Evolutionary conservation across 305 asterid genomes (phyloP).

Genomic region (Solanum hybrid): DNA sequence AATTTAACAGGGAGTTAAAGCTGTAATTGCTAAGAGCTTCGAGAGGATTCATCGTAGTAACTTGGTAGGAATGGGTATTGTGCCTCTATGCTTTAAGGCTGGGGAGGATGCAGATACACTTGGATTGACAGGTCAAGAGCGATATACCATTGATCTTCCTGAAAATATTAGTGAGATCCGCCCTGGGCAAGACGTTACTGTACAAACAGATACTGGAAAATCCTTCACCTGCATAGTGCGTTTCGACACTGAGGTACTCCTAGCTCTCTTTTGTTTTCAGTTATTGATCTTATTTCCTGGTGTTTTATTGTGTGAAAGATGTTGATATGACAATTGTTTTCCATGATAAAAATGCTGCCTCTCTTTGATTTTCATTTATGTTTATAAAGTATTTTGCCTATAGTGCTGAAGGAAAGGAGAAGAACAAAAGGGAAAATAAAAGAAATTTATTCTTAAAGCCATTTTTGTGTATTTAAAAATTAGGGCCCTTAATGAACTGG

Average conservation of each 20-base stretch:
- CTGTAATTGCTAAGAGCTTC: conserved; percentile 88
- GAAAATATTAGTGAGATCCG: conserved; percentile 58
- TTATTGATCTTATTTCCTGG: neutral
- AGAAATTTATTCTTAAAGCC: neutral
- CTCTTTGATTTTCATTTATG: neutral
- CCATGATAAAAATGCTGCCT: neutral
- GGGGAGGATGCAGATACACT: conserved; percentile 91
- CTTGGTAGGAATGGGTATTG: conserved; percentile 90
- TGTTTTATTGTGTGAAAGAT: neutral
- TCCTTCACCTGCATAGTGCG: conserved; percentile 78
- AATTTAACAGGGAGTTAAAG: conserved; percentile 70
- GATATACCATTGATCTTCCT: conserved; percentile 78
- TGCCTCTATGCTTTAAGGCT: conserved; percentile 87
- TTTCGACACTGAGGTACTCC: conserved; percentile 83
- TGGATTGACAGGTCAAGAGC: conserved; percentile 87
- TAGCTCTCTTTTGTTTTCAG: neutral
- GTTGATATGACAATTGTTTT: neutral
- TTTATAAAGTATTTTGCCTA: neutral
- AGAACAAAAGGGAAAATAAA: neutral
- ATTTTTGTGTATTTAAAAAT: neutral
- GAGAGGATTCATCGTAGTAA: conserved; percentile 96
- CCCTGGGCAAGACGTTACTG: conserved; percentile 86
- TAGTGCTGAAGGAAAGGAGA: neutral
- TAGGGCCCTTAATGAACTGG: neutral
- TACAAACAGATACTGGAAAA: conserved; percentile 62